phyloP scores from a whole-genome alignment of 306 rosid genomes.

The Carpinus viminea region DNA sequence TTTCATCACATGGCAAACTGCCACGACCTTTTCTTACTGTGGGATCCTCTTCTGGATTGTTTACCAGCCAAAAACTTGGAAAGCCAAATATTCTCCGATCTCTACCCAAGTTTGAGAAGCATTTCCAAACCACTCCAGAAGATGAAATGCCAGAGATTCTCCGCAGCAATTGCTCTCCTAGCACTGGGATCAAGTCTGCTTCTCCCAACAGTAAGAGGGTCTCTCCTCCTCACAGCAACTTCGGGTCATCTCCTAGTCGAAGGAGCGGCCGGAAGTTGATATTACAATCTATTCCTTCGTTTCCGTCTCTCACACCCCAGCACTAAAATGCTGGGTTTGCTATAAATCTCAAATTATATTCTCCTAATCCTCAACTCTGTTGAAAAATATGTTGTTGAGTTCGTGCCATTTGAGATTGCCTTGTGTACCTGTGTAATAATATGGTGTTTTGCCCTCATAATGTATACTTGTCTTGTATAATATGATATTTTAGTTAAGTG shows the following conservation, averaged over 20 bases:
- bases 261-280: slow-evolving; percentile 81
- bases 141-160: slow-evolving; percentile 69
- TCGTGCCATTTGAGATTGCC: slow-evolving; percentile 32
- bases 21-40: slow-evolving; percentile 58
- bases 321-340: slow-evolving; percentile 38
- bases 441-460: slow-evolving; percentile 34
- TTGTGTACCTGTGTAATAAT: slow-evolving; percentile 44
- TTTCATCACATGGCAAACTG: slow-evolving; percentile 66
- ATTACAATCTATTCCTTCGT: slow-evolving; percentile 79
- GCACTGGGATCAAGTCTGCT: slow-evolving; percentile 57
- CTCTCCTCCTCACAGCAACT: slow-evolving; percentile 63
- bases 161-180: slow-evolving; percentile 48
- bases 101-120: slow-evolving; percentile 50
- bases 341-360: slow-evolving; percentile 5
- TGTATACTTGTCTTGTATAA: slow-evolving; percentile 49
- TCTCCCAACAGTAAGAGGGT: slow-evolving; percentile 91
- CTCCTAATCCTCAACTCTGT: slow-evolving; percentile 18
- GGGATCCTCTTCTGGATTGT: slow-evolving; percentile 55
- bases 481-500: slow-evolving; percentile 32
- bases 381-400: slow-evolving; percentile 26
- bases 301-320: slow-evolving; percentile 79
- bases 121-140: slow-evolving; percentile 39
- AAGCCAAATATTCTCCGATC: slow-evolving; percentile 48
- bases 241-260: slow-evolving; percentile 60
- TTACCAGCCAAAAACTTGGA: slow-evolving; percentile 51